These are phyloP conservation scores for Pleurotus sapidus DNA, from an alignment of 768 basidiomycete species.

Conservation along the genomic window DNA sequence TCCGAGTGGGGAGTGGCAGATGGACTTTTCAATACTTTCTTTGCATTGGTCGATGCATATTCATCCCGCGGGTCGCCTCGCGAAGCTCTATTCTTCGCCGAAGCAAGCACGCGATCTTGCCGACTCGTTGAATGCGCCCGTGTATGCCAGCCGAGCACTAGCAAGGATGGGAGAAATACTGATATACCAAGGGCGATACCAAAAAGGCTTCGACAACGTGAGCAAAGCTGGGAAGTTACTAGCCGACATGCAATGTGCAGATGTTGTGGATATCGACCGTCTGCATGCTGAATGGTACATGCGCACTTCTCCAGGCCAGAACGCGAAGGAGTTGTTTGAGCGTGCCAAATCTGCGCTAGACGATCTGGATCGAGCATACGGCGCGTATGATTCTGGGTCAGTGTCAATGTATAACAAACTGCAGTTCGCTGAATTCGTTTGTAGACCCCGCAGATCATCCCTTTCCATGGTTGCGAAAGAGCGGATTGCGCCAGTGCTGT, in stretches of 20 bases:
- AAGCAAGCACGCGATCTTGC: conserved; percentile 79
- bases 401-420: conserved; percentile 11
- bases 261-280: conserved; percentile 55
- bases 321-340: conserved; percentile 53
- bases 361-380: conserved; percentile 56
- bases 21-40: conserved; percentile 62
- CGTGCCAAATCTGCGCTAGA: conserved; percentile 58
- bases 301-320: conserved; percentile 33
- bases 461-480: conserved; percentile 33
- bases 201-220: conserved; percentile 56
- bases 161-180: conserved; percentile 69
- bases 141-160: conserved; percentile 62
- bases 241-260: conserved; percentile 47
- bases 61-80: conserved; percentile 74
- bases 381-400: conserved; percentile 51
- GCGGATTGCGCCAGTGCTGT: conserved; percentile 54
- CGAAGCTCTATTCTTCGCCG: conserved; percentile 82
- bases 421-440: background rate
- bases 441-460: conserved; percentile 39
- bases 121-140: conserved; percentile 60
- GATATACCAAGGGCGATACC: conserved; percentile 56
- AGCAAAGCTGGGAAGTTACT: conserved; percentile 45
- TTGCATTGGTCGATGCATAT: conserved; percentile 65
- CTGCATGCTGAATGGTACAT: conserved; percentile 54
- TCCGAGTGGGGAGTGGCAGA: conserved; percentile 78